These are phyloP conservation scores for Lasiodiplodia sp. DNA, from an alignment of 2,329 filamentous ascomycete genomes.

Conservation along the genomic window DNA sequence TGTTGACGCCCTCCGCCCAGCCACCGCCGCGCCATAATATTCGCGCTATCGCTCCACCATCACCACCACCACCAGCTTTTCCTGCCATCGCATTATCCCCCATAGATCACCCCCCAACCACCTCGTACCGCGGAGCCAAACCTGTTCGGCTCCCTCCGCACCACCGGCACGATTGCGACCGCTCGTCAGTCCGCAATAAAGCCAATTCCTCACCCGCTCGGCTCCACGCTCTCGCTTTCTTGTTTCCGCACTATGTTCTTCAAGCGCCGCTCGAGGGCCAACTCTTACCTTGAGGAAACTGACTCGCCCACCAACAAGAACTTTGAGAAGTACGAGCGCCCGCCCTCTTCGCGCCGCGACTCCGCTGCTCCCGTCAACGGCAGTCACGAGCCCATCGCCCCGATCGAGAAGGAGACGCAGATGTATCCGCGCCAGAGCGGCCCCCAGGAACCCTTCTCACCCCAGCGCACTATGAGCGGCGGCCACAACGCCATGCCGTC, in stretches of 20 bases:
- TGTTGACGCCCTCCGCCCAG: not conserved
- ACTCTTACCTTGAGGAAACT: conserved; percentile 58
- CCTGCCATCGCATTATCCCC: conserved; percentile 15
- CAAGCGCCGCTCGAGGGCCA: conserved; percentile 56
- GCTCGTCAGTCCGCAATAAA: conserved; percentile 22
- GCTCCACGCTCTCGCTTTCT: conserved; percentile 34
- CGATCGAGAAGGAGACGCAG: conserved; percentile 40
- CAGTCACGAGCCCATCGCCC: conserved; percentile 39
- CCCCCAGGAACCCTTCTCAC: conserved; percentile 48
- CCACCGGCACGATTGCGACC: conserved; percentile 8
- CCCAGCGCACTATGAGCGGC: conserved; percentile 30
- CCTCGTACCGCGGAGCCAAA: not conserved
- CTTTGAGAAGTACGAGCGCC: conserved; percentile 49
- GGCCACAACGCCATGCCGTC: conserved; percentile 36
- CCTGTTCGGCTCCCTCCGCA: conserved; percentile 13
- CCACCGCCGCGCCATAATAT: not conserved
- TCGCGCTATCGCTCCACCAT: conserved; percentile 18
- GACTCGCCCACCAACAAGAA: conserved; percentile 43
- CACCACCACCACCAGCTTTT: conserved; percentile 18
- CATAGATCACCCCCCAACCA: conserved; percentile 9
- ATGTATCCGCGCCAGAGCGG: conserved; percentile 56
- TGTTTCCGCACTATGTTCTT: conserved; percentile 53
- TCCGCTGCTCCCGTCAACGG: conserved; percentile 39
- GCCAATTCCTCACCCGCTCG: conserved; percentile 31
- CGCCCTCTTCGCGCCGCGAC: conserved; percentile 47